phyloP scores from a whole-genome alignment of 306 rosid species.

The Pueraria montana region DNA sequence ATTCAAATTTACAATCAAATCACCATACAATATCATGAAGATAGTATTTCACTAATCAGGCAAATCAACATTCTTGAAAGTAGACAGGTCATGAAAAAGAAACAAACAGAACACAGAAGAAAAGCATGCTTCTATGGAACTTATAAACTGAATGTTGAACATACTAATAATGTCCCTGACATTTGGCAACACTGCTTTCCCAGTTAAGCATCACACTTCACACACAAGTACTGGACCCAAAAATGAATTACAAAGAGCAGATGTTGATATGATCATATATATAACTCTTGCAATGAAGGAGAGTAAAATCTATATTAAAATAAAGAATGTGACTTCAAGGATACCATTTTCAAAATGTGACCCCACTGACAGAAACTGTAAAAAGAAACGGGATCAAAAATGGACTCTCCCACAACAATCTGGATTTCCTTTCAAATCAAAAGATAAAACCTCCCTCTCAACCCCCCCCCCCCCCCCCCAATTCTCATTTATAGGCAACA shows the following conservation, averaged over 20 bases:
- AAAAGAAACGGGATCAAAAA: too few species aligned
- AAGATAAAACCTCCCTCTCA: background rate
- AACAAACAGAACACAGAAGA: background rate
- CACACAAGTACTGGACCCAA: background rate
- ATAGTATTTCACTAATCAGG: conserved; percentile 1
- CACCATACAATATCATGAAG: background rate
- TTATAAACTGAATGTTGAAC: background rate
- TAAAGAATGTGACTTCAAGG: too few species aligned
- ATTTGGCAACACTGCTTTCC: background rate
- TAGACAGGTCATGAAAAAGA: background rate
- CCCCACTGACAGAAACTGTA: too few species aligned
- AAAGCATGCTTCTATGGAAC: background rate
- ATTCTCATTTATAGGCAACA: background rate
- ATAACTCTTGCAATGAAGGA: too few species aligned
- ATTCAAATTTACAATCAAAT: background rate
- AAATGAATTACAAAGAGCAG: too few species aligned
- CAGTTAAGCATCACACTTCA: background rate
- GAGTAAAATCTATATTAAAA: too few species aligned
- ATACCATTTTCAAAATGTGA: too few species aligned
- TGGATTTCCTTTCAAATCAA: too few species aligned
- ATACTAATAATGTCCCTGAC: background rate
- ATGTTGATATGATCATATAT: too few species aligned
- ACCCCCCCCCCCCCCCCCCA: background rate
- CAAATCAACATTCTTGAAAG: background rate
- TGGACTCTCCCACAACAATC: too few species aligned